phyloP scores from a whole-genome alignment of 1,284 basidiomycete genomes.

The Cutaneotrichosporon sp. region DNA sequence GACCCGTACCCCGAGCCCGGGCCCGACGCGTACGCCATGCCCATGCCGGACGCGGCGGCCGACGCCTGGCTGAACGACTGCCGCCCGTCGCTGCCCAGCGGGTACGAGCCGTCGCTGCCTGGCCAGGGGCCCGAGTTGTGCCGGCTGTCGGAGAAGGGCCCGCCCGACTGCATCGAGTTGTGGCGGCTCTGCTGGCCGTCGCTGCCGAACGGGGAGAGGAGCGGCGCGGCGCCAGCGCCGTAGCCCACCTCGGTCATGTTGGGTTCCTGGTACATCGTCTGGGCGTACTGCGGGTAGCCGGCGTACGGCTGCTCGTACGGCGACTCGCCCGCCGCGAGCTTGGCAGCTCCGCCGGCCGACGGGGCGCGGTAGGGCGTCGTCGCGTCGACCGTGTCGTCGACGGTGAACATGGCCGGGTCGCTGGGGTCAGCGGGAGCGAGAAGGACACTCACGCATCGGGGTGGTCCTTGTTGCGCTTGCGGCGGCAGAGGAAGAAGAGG shows the following conservation, averaged over 20 bases:
- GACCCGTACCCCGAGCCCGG: no score
- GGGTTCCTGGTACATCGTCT: constrained; percentile 1
- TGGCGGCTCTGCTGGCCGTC: not conserved
- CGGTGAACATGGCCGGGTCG: not conserved
- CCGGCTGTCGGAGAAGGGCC: not conserved
- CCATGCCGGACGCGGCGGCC: not conserved
- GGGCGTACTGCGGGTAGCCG: not conserved
- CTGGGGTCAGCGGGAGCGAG: not conserved
- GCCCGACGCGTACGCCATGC: not conserved
- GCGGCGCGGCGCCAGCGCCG: not conserved
- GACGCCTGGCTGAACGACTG: not conserved
- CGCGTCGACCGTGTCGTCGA: constrained; percentile 3
- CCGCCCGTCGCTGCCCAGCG: not conserved
- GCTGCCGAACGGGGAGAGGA: not conserved
- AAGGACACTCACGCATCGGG: not conserved
- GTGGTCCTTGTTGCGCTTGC: constrained; percentile 14
- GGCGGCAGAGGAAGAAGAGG: constrained; percentile 44
- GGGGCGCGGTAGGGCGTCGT: constrained; percentile 2
- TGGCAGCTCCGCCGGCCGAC: not conserved
- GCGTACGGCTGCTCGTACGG: not conserved
- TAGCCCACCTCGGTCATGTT: not conserved
- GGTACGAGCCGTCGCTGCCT: constrained; percentile 2
- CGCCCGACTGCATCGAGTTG: not conserved
- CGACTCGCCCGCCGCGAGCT: not conserved
- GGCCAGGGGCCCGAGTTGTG: not conserved